These are phyloP conservation scores for Chionographis japonica DNA, from an alignment of 106 monocot genomes.

Conservation along the genomic window DNA sequence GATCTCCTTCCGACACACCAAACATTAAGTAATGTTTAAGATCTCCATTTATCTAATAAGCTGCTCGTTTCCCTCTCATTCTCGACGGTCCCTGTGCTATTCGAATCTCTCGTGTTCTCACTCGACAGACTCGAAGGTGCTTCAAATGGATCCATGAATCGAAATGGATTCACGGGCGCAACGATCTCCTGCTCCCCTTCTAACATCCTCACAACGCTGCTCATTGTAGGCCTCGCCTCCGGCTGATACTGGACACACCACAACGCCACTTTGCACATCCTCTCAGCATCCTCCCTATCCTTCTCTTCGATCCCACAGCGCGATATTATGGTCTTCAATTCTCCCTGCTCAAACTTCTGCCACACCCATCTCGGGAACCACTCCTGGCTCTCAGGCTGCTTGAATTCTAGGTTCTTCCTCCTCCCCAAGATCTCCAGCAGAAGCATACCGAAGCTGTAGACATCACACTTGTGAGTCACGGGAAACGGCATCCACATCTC, in stretches of 20 bases:
- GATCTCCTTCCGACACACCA: too few relatives aligned
- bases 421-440: slow-evolving; percentile 30
- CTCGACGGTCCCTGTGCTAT: too few relatives aligned
- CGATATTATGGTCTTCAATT: background rate
- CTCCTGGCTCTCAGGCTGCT: slow-evolving; percentile 3
- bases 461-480: slow-evolving; percentile 32
- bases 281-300: slow-evolving; percentile 15
- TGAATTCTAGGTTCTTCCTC: slow-evolving; percentile 15
- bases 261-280: slow-evolving; percentile 19
- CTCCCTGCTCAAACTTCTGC: slow-evolving; percentile 17
- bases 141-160: too few relatives aligned
- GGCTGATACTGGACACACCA: slow-evolving; percentile 40
- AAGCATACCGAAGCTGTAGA: slow-evolving; percentile 29
- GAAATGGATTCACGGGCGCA: too few relatives aligned
- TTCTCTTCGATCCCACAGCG: slow-evolving; percentile 9
- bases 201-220: slow-evolving; percentile 30
- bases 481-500: slow-evolving; percentile 17
- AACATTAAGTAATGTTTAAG: too few relatives aligned
- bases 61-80: too few relatives aligned
- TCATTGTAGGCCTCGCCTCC: slow-evolving; percentile 24
- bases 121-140: too few relatives aligned
- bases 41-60: too few relatives aligned
- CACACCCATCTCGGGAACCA: slow-evolving; percentile 29
- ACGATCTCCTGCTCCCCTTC: slow-evolving; percentile 27
- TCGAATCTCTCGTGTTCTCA: too few relatives aligned